Evolutionary conservation across 1,284 basidiomycete species (phyloP).

Genomic region (Malassezia psittaci): DNA sequence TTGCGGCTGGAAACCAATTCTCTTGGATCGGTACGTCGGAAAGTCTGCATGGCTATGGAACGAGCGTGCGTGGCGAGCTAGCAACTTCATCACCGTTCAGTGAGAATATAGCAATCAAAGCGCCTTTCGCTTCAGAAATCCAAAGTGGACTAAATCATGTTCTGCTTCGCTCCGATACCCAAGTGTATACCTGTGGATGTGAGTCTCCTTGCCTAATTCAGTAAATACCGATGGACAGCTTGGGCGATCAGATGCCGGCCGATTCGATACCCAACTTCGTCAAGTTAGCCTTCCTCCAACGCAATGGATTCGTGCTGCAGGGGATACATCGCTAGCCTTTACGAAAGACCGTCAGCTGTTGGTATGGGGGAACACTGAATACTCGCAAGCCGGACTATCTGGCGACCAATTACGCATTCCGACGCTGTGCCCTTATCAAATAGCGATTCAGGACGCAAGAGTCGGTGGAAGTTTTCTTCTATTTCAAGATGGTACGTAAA

Average conservation of each 20-base stretch:
- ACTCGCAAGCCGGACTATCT: constrained; percentile 18
- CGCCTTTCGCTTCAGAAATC: neutral
- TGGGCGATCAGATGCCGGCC: constrained; percentile 15
- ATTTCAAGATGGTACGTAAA: constrained; percentile 10
- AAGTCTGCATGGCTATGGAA: constrained; percentile 5
- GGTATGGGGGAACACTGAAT: constrained; percentile 36
- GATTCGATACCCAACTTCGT: constrained; percentile 6
- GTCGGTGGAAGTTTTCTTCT: constrained; percentile 16
- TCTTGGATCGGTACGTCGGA: neutral
- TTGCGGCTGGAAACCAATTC: constrained; percentile 10
- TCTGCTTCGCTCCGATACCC: constrained; percentile 1
- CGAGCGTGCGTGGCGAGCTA: constrained; percentile 9
- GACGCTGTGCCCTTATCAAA: neutral
- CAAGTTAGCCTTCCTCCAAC: neutral
- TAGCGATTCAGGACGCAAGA: neutral
- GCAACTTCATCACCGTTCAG: neutral
- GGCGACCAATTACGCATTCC: constrained; percentile 7
- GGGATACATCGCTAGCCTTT: constrained; percentile 27
- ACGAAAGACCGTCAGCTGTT: constrained; percentile 14
- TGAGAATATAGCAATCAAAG: neutral
- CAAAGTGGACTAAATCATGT: constrained; percentile 12
- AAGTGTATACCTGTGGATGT: constrained; percentile 8
- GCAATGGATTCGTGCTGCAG: constrained; percentile 19
- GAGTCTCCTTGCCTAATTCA: constrained; percentile 6
- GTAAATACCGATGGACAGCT: constrained; percentile 35